phyloP scores from a whole-genome alignment of 2,329 filamentous ascomycete species.

The Colletotrichum australisinense region DNA sequence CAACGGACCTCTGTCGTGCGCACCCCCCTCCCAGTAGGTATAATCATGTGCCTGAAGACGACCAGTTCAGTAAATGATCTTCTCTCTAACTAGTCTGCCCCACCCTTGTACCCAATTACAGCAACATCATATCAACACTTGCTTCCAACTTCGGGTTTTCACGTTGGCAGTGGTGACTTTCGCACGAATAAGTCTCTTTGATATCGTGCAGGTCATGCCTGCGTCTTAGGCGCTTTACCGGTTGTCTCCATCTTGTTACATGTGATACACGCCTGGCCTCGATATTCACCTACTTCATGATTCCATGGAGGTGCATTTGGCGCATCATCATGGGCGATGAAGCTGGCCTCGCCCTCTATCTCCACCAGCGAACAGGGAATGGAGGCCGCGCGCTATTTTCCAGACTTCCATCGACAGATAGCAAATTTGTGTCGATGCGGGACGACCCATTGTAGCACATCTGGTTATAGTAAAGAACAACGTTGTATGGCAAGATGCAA shows the following conservation, averaged over 20 bases:
- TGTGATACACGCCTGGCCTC: background rate
- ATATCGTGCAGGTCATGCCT: background rate
- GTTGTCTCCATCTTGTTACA: background rate
- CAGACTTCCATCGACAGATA: background rate
- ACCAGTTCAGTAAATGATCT: background rate
- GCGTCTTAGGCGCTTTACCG: background rate
- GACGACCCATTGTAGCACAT: background rate
- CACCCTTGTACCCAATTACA: background rate
- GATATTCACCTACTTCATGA: background rate
- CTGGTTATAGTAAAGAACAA: background rate
- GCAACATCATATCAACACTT: background rate
- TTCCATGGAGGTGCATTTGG: background rate
- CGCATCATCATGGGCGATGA: background rate
- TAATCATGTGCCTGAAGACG: background rate
- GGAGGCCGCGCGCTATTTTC: background rate
- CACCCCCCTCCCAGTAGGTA: too few relatives aligned
- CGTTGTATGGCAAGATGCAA: background rate
- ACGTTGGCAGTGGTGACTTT: background rate
- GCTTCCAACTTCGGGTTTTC: background rate
- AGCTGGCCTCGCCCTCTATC: background rate
- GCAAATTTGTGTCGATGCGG: background rate
- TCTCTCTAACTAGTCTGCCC: background rate
- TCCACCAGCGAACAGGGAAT: background rate
- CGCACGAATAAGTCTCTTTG: background rate
- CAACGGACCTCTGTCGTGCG: too few relatives aligned